Evolutionary conservation across 208 protist genomes (phyloP).

Genomic region (Zelonia costaricensis): DNA sequence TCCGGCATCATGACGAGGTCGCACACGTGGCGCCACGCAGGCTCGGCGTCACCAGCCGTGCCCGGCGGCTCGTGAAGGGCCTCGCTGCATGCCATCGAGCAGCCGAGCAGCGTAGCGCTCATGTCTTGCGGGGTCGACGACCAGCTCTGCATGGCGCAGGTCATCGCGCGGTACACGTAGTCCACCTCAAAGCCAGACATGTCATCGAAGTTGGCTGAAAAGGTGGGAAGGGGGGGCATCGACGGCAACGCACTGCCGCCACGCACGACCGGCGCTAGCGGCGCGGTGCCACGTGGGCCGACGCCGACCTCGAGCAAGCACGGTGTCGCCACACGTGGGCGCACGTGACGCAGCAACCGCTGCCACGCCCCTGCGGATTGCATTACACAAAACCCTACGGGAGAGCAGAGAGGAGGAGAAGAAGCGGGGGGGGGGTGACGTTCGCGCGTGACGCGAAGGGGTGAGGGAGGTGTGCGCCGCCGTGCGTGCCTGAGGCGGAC

Average conservation of each 20-base stretch:
- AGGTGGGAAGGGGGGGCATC: background rate
- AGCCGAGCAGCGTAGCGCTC: too few relatives aligned
- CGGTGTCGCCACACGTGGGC: background rate
- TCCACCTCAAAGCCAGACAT: conserved; percentile 6
- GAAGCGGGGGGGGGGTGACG: background rate
- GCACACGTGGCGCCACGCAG: conserved; percentile 13
- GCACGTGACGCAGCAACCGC: conserved; percentile 8
- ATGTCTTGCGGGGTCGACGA: too few relatives aligned
- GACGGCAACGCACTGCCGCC: too few relatives aligned
- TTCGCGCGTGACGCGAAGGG: too few relatives aligned
- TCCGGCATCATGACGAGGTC: conserved; percentile 20
- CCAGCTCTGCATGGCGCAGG: too few relatives aligned
- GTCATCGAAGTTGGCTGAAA: conserved; percentile 1
- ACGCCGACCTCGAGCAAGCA: conserved; percentile 4
- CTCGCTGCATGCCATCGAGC: too few relatives aligned
- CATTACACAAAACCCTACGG: background rate
- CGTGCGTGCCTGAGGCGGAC: too few relatives aligned
- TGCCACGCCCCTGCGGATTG: background rate
- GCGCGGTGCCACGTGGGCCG: background rate
- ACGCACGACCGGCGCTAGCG: too few relatives aligned
- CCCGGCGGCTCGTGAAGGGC: too few relatives aligned
- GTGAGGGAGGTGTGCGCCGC: too few relatives aligned
- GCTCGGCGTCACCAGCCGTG: background rate
- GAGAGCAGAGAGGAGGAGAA: background rate
- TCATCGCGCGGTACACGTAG: conserved; percentile 1